Conservation (phyloP, 2,329 filamentous ascomycete genomes). For the Neofusicoccum sp. region DNA sequence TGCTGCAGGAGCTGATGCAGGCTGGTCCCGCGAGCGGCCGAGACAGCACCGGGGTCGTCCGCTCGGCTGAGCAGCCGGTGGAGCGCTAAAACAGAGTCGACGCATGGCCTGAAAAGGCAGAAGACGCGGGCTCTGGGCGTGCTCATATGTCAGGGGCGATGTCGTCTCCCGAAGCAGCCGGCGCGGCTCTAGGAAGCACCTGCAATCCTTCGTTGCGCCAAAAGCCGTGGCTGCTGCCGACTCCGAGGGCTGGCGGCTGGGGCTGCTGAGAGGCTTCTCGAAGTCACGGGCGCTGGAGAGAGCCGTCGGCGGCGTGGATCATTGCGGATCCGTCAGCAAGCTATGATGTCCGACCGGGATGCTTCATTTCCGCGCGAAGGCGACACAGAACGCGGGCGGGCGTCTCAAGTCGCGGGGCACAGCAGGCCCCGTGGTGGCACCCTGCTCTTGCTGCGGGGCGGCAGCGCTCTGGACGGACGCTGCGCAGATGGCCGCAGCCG, state of each 20-base stretch:
- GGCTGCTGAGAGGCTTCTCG: too few species aligned
- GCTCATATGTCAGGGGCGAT: neutral
- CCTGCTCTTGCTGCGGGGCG: neutral
- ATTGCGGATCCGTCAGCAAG: neutral
- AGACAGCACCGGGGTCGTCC: neutral
- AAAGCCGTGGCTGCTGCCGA: neutral
- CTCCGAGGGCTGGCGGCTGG: neutral
- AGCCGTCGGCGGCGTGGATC: neutral
- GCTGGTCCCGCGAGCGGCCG: neutral
- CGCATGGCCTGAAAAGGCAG: neutral
- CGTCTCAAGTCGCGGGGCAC: neutral
- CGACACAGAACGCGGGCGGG: neutral
- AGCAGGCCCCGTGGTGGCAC: neutral
- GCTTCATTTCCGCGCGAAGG: neutral
- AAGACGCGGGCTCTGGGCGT: neutral
- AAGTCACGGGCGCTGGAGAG: neutral
- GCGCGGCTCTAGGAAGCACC: too few species aligned
- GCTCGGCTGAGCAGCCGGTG: neutral
- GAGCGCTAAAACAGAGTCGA: neutral
- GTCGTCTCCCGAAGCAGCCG: neutral
- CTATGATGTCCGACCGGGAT: neutral
- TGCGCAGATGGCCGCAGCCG: too few species aligned
- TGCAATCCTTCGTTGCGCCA: neutral
- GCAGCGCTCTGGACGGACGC: neutral
- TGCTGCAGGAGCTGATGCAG: constrained; percentile 1